Conservation (phyloP, 352 stramenopile species). For the Blastocystis sp. region DNA sequence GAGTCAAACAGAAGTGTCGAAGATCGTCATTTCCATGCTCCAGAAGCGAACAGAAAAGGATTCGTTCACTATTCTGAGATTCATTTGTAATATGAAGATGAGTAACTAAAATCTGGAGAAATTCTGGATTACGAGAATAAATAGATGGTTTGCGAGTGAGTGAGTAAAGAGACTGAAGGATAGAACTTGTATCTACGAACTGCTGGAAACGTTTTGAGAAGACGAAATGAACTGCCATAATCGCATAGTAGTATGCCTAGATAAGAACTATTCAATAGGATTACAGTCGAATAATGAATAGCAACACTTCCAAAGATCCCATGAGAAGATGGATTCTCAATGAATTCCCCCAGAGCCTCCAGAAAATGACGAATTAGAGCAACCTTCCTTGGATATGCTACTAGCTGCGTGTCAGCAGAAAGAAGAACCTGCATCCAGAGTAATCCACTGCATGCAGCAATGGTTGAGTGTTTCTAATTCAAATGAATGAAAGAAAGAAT, state of each 20-base stretch:
- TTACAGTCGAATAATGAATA: slow-evolving; percentile 24
- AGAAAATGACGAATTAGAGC: background rate
- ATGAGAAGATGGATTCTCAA: background rate
- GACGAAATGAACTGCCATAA: slow-evolving; percentile 5
- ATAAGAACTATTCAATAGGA: background rate
- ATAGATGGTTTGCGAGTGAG: background rate
- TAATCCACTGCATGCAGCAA: background rate
- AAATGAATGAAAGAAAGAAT: background rate
- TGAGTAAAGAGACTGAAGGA: background rate
- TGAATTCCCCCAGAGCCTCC: background rate
- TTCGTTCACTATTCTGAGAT: background rate
- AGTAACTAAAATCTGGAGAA: background rate
- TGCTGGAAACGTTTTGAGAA: background rate
- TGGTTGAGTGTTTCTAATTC: background rate
- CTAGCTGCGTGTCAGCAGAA: background rate
- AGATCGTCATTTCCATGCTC: slow-evolving; percentile 1
- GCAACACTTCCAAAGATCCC: background rate
- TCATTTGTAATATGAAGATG: slow-evolving; percentile 36
- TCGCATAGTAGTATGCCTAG: slow-evolving; percentile 18
- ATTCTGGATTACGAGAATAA: slow-evolving; percentile 28
- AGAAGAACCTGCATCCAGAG: slow-evolving; percentile 37
- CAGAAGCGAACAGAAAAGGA: slow-evolving; percentile 6
- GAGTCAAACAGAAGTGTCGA: slow-evolving; percentile 7
- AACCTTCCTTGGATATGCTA: background rate
- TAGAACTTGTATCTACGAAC: background rate